Evolutionary conservation across 2,329 filamentous ascomycete species (phyloP), one percentile per base, ranked within the genome.

Genomic region (Fusarium sp.): DNA sequence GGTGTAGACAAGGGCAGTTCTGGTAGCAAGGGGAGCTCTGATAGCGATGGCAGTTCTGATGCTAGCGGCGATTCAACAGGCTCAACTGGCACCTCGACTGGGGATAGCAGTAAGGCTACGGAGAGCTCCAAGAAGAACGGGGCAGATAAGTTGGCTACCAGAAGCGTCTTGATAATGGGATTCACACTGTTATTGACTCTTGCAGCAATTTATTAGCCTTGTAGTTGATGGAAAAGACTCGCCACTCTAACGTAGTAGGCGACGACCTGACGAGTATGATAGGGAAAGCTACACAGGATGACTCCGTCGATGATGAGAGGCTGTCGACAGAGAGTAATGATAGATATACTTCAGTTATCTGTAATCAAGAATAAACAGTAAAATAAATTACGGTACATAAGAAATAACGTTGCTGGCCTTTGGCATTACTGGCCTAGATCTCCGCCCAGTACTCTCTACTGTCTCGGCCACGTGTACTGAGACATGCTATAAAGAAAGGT

Each of bases 171-270:
- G 3, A 6, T 18, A 2, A 26, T 38, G 8, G 34, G 34, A 10
- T 2, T 13, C 3, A 17, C 18, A 12, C 24, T 54, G 2, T 14
- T 6, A 0, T 10, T 22, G 2, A 38, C 32, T 15, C 5, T 54
- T 12, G 10, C 20, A 1, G 3, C 6, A 8, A 17, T 28, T 28
- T 26, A 18, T 8, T 32, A 50, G 15, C 28, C 3, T 0, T 32
- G 11, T 5, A n/a, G 8, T n/a, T 50, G 1, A 13, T 50, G 22
- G 15, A 5, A 12, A n/a, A 18, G 20, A n/a, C 26, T n/a, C 2
- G 3, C n/a, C 26, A n/a, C 9, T 22, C 10, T n/a, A n/a, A n/a
- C n/a, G n/a, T n/a, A 7, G 14, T 20, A 26, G 24, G 15, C 15
- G 17, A 24, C 41, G 32, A 15, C 0, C 15, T 6, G 32, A 14